phyloP scores from a whole-genome alignment of 2,329 filamentous ascomycete species.

The Falciphora oryzae region DNA sequence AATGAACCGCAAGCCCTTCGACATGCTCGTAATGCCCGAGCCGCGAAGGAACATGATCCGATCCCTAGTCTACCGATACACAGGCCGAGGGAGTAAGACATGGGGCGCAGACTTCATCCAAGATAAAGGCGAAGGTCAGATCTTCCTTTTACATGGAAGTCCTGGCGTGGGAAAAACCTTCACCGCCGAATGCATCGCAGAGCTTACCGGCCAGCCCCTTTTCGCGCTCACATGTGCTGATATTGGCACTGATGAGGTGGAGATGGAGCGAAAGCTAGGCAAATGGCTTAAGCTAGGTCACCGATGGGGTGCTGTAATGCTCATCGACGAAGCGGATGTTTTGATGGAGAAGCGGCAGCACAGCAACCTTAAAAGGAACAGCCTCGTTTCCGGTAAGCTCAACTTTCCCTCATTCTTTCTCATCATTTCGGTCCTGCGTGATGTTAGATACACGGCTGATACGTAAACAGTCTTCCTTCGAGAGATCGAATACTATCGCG shows the following conservation, averaged over 20 bases:
- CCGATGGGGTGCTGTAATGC: conserved; percentile 16
- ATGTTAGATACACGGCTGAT: no score
- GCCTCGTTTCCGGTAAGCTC: conserved; percentile 17
- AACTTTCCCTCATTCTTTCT: no score
- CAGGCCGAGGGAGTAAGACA: background rate
- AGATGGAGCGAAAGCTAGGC: conserved; percentile 15
- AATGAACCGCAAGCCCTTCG: conserved; percentile 10
- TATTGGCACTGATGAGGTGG: conserved; percentile 14
- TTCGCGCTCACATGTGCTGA: conserved; percentile 15
- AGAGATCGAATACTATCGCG: conserved; percentile 23
- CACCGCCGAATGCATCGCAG: conserved; percentile 20
- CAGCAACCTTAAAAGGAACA: conserved; percentile 19
- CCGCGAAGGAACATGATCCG: conserved; percentile 15
- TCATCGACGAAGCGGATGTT: conserved; percentile 23
- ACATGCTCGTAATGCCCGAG: conserved; percentile 14
- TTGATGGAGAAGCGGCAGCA: conserved; percentile 18
- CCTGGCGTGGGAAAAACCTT: conserved; percentile 21
- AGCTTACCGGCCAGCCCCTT: conserved; percentile 18
- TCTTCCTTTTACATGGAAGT: conserved; percentile 21
- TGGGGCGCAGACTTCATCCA: conserved; percentile 20
- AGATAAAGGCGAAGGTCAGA: conserved; percentile 19
- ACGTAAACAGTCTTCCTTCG: conserved; percentile 20
- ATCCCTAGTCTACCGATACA: conserved; percentile 13
- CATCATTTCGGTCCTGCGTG: no score
- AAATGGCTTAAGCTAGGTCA: conserved; percentile 13